A percentile compares a stretch with the other conserved stretches of the same genome.
Evolutionary conservation across 2,329 filamentous ascomycete genomes (phyloP).

Genomic region (Alternaria gansuensis): DNA sequence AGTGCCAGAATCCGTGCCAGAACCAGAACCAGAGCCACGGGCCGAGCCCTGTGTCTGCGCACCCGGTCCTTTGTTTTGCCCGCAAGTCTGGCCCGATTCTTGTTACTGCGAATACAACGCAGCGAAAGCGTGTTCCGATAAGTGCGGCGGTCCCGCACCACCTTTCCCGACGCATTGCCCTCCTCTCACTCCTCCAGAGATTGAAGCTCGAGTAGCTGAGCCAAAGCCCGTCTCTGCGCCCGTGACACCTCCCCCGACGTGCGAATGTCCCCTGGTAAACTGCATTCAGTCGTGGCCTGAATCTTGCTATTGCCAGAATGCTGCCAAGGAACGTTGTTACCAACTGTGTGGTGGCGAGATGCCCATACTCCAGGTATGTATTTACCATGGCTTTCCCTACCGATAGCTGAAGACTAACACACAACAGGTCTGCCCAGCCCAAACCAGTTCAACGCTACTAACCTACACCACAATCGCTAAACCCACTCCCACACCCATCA

Average conservation of each 20-base stretch:
- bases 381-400: too few species aligned
- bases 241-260: constrained; percentile 10
- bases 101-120: constrained; percentile 44
- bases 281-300: constrained; percentile 40
- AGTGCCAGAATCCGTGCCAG: background rate
- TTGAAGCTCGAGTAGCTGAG: background rate
- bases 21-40: background rate
- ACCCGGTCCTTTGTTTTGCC: constrained; percentile 21
- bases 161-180: constrained; percentile 14
- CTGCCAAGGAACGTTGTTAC: constrained; percentile 25
- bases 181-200: background rate
- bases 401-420: background rate
- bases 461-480: constrained; percentile 1
- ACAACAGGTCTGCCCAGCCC: constrained; percentile 11
- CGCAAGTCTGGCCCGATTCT: constrained; percentile 36
- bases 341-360: constrained; percentile 40
- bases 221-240: background rate
- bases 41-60: constrained; percentile 29
- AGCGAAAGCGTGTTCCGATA: constrained; percentile 28
- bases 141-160: constrained; percentile 33
- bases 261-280: constrained; percentile 32
- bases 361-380: constrained; percentile 21
- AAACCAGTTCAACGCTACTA: background rate
- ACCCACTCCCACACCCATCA: constrained; percentile 5
- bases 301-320: constrained; percentile 45